A percentile compares a stretch with the other conserved stretches of the same genome.
phyloP scores from a whole-genome alignment of 1,284 basidiomycete species.

The Apiotrichum montevideense region DNA sequence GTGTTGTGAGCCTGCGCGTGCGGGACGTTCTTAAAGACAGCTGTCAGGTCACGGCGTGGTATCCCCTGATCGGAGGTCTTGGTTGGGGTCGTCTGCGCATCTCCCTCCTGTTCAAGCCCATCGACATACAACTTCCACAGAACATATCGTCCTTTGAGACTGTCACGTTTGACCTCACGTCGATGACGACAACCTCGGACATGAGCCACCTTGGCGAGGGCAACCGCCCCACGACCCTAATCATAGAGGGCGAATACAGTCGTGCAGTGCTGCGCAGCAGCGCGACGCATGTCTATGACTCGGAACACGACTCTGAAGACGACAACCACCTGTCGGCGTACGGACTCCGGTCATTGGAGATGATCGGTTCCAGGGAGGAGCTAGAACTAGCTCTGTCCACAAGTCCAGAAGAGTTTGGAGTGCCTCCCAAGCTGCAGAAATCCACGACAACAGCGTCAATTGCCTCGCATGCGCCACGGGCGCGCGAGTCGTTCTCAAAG shows the following conservation, averaged over 20 bases:
- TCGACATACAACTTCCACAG: constrained; percentile 40
- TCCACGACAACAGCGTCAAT: neutral
- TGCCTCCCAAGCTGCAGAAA: no score
- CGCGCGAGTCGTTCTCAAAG: neutral
- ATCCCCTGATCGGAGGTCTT: constrained; percentile 42
- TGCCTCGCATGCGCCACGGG: neutral
- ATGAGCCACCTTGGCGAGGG: constrained; percentile 7
- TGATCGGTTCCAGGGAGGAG: no score
- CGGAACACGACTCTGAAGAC: neutral
- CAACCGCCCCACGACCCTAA: constrained; percentile 22
- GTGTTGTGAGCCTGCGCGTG: constrained; percentile 32
- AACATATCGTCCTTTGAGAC: constrained; percentile 41
- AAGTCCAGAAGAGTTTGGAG: no score
- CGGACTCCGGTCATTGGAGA: neutral
- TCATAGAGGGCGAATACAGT: constrained; percentile 38
- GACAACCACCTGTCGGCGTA: neutral
- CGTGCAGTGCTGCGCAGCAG: neutral
- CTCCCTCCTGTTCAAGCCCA: constrained; percentile 45
- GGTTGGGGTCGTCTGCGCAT: constrained; percentile 44
- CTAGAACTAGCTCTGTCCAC: no score
- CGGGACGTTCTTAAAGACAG: constrained; percentile 27
- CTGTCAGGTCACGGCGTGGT: constrained; percentile 41
- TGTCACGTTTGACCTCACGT: constrained; percentile 36
- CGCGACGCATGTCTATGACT: neutral
- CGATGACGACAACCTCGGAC: constrained; percentile 20